Conservation (phyloP, 257 asterid species). For the Haberlea rhodopensis region DNA sequence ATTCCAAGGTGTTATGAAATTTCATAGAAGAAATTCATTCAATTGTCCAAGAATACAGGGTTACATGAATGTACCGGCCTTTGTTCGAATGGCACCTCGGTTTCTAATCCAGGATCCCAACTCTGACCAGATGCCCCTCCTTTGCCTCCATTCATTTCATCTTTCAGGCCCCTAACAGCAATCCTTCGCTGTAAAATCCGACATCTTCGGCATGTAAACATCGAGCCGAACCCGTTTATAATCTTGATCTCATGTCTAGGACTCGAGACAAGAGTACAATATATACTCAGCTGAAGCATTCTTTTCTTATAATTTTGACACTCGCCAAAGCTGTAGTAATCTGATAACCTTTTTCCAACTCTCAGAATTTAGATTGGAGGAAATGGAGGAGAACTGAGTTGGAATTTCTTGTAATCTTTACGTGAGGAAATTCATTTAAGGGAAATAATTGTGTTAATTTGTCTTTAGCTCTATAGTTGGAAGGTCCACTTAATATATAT, state of each 20-base stretch:
- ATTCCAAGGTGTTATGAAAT: neutral
- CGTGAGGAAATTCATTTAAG: neutral
- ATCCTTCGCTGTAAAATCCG: neutral
- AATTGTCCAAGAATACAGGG: neutral
- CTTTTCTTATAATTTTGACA: too few relatives aligned
- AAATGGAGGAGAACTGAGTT: neutral
- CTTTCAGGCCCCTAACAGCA: neutral
- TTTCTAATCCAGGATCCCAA: slow-evolving; percentile 86
- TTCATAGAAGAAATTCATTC: neutral
- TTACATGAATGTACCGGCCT: slow-evolving; percentile 57
- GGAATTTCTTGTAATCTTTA: neutral
- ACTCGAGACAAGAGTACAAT: neutral
- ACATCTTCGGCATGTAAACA: neutral
- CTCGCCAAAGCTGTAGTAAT: too few relatives aligned
- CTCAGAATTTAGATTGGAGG: too few relatives aligned
- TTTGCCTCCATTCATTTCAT: slow-evolving; percentile 45
- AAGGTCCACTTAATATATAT: neutral
- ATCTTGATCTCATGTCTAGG: neutral
- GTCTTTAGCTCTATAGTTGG: neutral
- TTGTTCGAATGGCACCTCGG: slow-evolving; percentile 84
- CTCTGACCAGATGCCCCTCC: slow-evolving; percentile 55
- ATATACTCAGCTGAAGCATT: neutral
- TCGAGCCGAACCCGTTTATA: neutral
- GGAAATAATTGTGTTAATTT: neutral
- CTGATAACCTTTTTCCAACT: too few relatives aligned